These are phyloP conservation scores for Dendryphion nanum DNA, from an alignment of 2,329 filamentous ascomycete species.

Conservation along the genomic window DNA sequence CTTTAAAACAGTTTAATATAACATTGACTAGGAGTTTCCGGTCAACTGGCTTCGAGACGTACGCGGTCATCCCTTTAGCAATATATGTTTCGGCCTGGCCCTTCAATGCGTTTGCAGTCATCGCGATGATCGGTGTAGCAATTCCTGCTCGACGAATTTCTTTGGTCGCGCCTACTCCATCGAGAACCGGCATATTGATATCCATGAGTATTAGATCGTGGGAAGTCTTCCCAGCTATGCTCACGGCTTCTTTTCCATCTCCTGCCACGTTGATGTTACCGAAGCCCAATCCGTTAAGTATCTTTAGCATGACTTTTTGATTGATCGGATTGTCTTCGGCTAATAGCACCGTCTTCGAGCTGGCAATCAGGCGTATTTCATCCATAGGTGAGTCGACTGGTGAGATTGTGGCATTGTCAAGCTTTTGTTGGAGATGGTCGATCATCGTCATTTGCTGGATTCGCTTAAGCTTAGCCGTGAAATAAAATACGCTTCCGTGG, in stretches of 20 bases:
- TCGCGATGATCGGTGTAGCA: conserved; percentile 50
- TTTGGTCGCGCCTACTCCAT: conserved; percentile 28
- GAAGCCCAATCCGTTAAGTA: conserved; percentile 40
- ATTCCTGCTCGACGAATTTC: conserved; percentile 21
- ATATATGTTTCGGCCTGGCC: conserved; percentile 56
- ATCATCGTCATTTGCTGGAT: conserved; percentile 20
- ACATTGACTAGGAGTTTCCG: conserved; percentile 47
- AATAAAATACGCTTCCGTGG: conserved; percentile 53
- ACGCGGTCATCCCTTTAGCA: conserved; percentile 56
- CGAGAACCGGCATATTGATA: conserved; percentile 35
- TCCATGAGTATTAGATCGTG: conserved; percentile 37
- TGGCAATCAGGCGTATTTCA: conserved; percentile 16
- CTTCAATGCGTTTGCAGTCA: conserved; percentile 57
- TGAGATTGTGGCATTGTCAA: conserved; percentile 10
- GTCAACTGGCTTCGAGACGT: conserved; percentile 56
- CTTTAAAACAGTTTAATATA: conserved; percentile 30
- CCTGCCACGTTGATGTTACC: conserved; percentile 36
- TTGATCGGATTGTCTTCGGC: conserved; percentile 52
- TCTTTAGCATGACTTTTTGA: conserved; percentile 48
- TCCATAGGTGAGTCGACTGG: conserved; percentile 16
- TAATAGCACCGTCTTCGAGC: conserved; percentile 34
- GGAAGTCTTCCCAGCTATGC: conserved; percentile 14
- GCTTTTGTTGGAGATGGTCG: conserved; percentile 11
- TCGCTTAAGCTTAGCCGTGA: conserved; percentile 42
- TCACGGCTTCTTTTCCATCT: conserved; percentile 45